Evolutionary conservation across 257 asterid genomes (phyloP), one percentile per base, ranked within the genome.

Genomic region (Rauvolfia tetraphylla): DNA sequence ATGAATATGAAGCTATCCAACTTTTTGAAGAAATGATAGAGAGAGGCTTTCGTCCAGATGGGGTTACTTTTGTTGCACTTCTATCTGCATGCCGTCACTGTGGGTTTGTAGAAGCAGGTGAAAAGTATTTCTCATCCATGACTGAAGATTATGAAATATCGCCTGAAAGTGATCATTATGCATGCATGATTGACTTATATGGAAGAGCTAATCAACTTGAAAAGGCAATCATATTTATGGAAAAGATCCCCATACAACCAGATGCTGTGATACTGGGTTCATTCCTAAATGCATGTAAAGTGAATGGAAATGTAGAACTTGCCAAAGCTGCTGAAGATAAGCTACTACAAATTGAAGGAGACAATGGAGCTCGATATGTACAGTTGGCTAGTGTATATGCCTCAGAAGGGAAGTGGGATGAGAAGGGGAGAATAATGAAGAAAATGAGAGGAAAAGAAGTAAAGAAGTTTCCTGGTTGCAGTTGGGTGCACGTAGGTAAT

Each of bases 101-200:
- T 67, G 98, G 99, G 29, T 75, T 86, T 71, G 91, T 95, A 20
- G 84, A 81, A 78, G 78, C 65, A 5, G 99, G 96, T 18, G 99
- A 92, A 74, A 80, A 75, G n/a, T 91, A 87, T 75, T 92, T 91
- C 78, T 69, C 68, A 1, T 85, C 90, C n/a, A 95, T 95, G 97
- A 82, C 81, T 36, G 79, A 81, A 82, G 88, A 86, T 48, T 90
- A 91, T 59, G 83, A 58, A 27, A 82, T 95, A 73, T 36, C 80
- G 18, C 97, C 98, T 14, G 96, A 90, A 78, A 87, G 74, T 29
- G 96, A 95, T 59, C 99, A 95, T 76, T 95, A 92, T 73, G 96
- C 99, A 0, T 90, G 99, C 73, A 92, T 95, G 99, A 90, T 95
- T 29, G 99, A 95, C 79, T 85, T 95, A 83, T 95, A 92, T 57